Conservation (phyloP, 1,284 basidiomycete species). For the Trametes versicolor region DNA sequence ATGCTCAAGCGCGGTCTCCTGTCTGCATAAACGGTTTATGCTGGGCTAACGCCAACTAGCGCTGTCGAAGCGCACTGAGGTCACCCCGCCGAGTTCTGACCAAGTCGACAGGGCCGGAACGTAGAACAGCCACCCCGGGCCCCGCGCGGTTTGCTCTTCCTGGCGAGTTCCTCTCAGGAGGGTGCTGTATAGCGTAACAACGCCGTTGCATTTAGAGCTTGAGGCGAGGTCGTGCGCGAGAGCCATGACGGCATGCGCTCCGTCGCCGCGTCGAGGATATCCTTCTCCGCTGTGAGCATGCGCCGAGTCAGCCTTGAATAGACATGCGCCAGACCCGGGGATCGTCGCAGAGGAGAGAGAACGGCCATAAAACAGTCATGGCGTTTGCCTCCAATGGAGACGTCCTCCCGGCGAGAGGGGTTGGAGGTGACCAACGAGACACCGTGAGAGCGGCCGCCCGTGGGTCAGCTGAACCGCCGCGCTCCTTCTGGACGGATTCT, state of each 20-base stretch:
- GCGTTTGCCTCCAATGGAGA: constrained; percentile 14
- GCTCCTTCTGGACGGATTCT: constrained; percentile 25
- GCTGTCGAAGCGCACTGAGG: not conserved
- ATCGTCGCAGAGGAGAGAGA: not conserved
- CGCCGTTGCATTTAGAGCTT: not conserved
- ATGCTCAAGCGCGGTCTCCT: not conserved
- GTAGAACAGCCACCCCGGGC: not conserved
- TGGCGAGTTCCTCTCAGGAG: constrained; percentile 30
- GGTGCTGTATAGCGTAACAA: not conserved
- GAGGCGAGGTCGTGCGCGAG: not conserved
- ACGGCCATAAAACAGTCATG: not conserved
- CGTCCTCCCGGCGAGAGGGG: constrained; percentile 21
- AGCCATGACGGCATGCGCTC: not conserved
- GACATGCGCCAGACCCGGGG: not conserved
- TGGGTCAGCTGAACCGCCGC: constrained; percentile 27
- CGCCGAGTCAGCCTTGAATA: not conserved
- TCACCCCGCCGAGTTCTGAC: not conserved
- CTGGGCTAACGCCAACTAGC: constrained; percentile 1
- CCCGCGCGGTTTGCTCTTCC: constrained; percentile 17
- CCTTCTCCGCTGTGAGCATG: not conserved
- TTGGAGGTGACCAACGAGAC: constrained; percentile 3
- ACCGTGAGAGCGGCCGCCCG: constrained; percentile 5
- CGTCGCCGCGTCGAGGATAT: not conserved
- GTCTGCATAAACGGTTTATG: constrained; percentile 10
- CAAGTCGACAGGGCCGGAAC: not conserved